phyloP scores from a whole-genome alignment of 805 yeast species.

The Saccharomyces mikatae region DNA sequence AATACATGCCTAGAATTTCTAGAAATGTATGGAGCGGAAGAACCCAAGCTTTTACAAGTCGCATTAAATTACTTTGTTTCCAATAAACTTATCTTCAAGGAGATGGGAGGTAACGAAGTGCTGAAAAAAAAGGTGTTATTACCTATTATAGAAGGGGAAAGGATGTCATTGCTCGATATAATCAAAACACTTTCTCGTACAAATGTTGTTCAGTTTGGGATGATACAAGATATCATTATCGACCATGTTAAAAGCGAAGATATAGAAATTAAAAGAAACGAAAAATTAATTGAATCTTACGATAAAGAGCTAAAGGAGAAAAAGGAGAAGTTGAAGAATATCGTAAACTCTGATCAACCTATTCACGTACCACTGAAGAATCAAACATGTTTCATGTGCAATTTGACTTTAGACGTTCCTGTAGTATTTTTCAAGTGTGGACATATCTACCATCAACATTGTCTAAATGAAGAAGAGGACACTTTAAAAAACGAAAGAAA shows the following conservation, averaged over 20 bases:
- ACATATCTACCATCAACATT: slow-evolving; percentile 80
- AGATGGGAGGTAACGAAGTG: slow-evolving; percentile 44
- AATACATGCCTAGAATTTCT: slow-evolving; percentile 49
- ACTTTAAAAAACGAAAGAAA: slow-evolving; percentile 11
- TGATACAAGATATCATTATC: slow-evolving; percentile 60
- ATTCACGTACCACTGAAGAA: slow-evolving; percentile 41
- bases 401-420: slow-evolving; percentile 62
- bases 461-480: slow-evolving; percentile 46
- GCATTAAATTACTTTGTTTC: slow-evolving; percentile 61
- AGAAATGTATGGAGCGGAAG: slow-evolving; percentile 49
- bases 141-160: slow-evolving; percentile 41
- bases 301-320: slow-evolving; percentile 55
- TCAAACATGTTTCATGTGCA: slow-evolving; percentile 59
- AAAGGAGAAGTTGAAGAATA: slow-evolving; percentile 42
- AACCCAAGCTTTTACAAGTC: slow-evolving; percentile 56
- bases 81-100: slow-evolving; percentile 40
- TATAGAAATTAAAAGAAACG: slow-evolving; percentile 60
- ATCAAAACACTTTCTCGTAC: slow-evolving; percentile 59
- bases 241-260: slow-evolving; percentile 52
- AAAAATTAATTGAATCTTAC: slow-evolving; percentile 58
- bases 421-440: slow-evolving; percentile 75
- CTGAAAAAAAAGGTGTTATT: slow-evolving; percentile 41
- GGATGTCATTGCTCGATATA: slow-evolving; percentile 69
- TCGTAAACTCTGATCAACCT: slow-evolving; percentile 35
- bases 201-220: slow-evolving; percentile 59